These are phyloP conservation scores for Antitrichia curtipendula DNA, from an alignment of 225 moss, liverwort and hornwort species.

Conservation along the genomic window DNA sequence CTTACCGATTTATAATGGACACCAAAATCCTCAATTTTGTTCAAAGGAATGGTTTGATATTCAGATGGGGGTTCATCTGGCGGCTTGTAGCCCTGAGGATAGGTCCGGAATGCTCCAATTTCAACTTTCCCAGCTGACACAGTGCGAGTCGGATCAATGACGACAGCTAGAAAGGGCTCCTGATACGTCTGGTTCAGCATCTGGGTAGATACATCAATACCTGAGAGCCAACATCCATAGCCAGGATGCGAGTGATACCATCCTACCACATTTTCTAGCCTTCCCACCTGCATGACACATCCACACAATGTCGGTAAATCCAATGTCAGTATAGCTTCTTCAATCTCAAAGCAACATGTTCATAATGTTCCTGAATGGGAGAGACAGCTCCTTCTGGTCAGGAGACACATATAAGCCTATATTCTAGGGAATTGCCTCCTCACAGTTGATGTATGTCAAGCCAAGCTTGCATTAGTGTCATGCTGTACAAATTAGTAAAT, in stretches of 20 bases:
- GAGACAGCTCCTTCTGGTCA: background rate
- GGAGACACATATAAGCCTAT: background rate
- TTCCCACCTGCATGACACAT: conserved; percentile 62
- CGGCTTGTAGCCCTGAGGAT: conserved; percentile 84
- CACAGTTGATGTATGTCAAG: background rate
- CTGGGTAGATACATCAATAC: conserved; percentile 85
- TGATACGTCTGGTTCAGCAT: conserved; percentile 91
- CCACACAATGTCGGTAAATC: background rate
- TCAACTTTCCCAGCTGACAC: conserved; percentile 95
- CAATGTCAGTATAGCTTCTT: background rate
- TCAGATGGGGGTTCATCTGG: conserved; percentile 91
- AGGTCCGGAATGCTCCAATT: conserved; percentile 89
- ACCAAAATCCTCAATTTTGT: conserved; percentile 97
- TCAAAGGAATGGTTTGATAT: conserved; percentile 88
- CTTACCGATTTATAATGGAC: conserved; percentile 89
- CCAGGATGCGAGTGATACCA: conserved; percentile 99
- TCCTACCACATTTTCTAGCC: conserved; percentile 90
- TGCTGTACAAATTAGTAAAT: background rate
- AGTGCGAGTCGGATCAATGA: conserved; percentile 92
- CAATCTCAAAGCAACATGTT: background rate
- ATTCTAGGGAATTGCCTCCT: background rate
- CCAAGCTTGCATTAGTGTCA: background rate
- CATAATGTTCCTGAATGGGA: background rate
- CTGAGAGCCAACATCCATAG: conserved; percentile 96
- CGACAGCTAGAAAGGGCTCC: conserved; percentile 93